Percentiles rank a stretch among this genome's conserved stretches.
Conservation (phyloP, 2,329 filamentous ascomycete genomes). For the Fusarium proliferatum region DNA sequence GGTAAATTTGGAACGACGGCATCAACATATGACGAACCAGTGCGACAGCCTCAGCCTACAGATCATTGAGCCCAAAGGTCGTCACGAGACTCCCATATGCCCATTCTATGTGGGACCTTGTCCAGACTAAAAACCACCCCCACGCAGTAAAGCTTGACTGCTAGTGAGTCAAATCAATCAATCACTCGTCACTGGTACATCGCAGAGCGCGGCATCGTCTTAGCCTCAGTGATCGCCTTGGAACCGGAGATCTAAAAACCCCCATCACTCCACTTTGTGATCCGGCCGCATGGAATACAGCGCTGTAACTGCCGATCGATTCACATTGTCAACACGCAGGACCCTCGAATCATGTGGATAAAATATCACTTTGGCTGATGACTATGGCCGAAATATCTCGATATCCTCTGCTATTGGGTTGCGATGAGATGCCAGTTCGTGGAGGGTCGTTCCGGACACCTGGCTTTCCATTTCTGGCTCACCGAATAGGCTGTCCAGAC, state of each 20-base stretch:
- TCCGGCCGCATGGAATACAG: conserved; percentile 23
- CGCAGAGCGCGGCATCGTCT: conserved; percentile 31
- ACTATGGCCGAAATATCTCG: not conserved
- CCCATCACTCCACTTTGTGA: conserved; percentile 18
- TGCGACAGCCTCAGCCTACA: not conserved
- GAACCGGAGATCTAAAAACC: conserved; percentile 21
- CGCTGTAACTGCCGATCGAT: conserved; percentile 9
- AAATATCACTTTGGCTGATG: conserved; percentile 15
- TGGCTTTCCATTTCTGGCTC: conserved; percentile 15
- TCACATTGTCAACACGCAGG: conserved; percentile 34
- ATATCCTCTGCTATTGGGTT: not conserved
- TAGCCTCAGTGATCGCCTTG: conserved; percentile 28
- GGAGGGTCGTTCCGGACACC: not conserved
- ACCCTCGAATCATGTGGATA: conserved; percentile 26
- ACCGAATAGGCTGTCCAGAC: conserved; percentile 9
- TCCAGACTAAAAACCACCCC: conserved; percentile 22
- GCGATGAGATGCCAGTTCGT: not conserved
- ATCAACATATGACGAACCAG: not conserved
- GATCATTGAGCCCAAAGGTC: conserved; percentile 11
- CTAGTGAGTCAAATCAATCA: conserved; percentile 28
- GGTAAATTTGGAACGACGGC: not conserved
- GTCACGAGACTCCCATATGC: conserved; percentile 31
- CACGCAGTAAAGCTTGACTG: conserved; percentile 36
- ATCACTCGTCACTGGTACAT: conserved; percentile 7
- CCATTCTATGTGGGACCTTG: conserved; percentile 31